Evolutionary conservation across 2,329 filamentous ascomycete genomes (phyloP), one percentile per base, ranked within the genome.

Genomic region (Metarhizium sp.): DNA sequence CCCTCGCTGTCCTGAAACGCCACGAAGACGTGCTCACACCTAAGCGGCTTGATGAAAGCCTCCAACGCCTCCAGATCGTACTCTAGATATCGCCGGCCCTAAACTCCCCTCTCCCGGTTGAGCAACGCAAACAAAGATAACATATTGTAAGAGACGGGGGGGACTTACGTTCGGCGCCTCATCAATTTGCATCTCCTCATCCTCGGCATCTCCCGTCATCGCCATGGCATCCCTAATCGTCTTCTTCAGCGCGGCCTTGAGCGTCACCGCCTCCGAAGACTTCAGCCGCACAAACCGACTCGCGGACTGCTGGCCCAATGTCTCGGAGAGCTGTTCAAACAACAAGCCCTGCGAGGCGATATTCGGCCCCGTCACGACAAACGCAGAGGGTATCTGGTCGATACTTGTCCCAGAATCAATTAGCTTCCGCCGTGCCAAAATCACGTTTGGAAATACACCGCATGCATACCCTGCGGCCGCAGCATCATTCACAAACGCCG

Each of bases 1-100:
- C 86, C 88, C 69, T 94, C 90, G 59, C 87, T 90, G 64, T 94
- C 89, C 66, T 91, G 86, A 57, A 94, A 84, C 0, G 86, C 83
- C 51, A 95, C 75, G 52, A 90, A 78, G 10, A 92, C 79, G 61
- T 83, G 82, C 45, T 78, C 70, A 34, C 78, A 78, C 29, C 70
- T 67, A 42, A 79, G 77, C 8, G 75, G 72, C 57, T 75, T 76
- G 14, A 84, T 75, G 67, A 80, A 84, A 30, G 80, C 77, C 58
- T 84, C 73, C 34, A 94, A 70, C 29, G 87, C 82, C 62, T 88
- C 85, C 16, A 94, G 77, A 64, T 94, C 90, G 66, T 92, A 94
- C 62, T 89, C 86, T 2, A 92, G 77, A 57, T 88, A 80, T 66
- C 81, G 84, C 38, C 80, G 79, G 1, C 81, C 82, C 77, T 85